Evolutionary conservation across 495 filamentous ascomycete genomes (phyloP).

Genomic region (Hypoxylon subgilvum): DNA sequence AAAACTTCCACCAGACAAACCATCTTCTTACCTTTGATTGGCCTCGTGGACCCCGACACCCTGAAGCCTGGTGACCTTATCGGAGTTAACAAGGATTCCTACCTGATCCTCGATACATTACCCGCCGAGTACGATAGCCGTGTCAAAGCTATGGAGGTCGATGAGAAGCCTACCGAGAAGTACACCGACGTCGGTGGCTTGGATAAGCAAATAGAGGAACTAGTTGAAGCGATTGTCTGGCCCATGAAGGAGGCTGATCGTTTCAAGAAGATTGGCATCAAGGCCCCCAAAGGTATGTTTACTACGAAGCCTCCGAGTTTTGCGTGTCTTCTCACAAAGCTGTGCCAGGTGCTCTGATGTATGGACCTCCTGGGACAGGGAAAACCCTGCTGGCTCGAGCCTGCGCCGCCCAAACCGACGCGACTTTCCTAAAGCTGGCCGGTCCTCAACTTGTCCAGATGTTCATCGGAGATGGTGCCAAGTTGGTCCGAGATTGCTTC

Average conservation of each 20-base stretch:
- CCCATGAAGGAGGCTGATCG: constrained; percentile 99
- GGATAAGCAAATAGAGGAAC: constrained; percentile 99
- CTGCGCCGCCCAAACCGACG: constrained; percentile 96
- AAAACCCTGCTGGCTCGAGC: constrained; percentile 97
- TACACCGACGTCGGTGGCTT: constrained; percentile 97
- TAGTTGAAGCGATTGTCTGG: constrained; percentile 99
- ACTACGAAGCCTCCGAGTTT: neutral
- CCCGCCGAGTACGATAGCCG: constrained; percentile 99
- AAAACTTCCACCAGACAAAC: constrained; percentile 99
- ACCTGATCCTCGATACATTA: constrained; percentile 96
- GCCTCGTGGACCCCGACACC: constrained; percentile 90
- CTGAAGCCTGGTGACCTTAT: constrained; percentile 96
- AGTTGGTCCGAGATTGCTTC: constrained; percentile 96
- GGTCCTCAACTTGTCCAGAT: constrained; percentile 99
- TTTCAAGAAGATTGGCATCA: constrained; percentile 99
- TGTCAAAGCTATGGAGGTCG: constrained; percentile 99
- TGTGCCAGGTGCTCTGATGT: constrained; percentile 87
- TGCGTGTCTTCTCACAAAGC: constrained; percentile 34
- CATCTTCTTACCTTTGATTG: constrained; percentile 97
- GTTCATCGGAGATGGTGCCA: constrained; percentile 99
- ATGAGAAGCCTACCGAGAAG: constrained; percentile 99
- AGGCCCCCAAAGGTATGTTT: constrained; percentile 92
- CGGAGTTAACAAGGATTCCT: constrained; percentile 98
- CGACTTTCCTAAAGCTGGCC: constrained; percentile 98
- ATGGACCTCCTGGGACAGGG: constrained; percentile 94